A percentile compares a stretch with the other conserved stretches of the same genome.
Conservation (phyloP, 78 protist species). For the Protostelium mycophagum region DNA sequence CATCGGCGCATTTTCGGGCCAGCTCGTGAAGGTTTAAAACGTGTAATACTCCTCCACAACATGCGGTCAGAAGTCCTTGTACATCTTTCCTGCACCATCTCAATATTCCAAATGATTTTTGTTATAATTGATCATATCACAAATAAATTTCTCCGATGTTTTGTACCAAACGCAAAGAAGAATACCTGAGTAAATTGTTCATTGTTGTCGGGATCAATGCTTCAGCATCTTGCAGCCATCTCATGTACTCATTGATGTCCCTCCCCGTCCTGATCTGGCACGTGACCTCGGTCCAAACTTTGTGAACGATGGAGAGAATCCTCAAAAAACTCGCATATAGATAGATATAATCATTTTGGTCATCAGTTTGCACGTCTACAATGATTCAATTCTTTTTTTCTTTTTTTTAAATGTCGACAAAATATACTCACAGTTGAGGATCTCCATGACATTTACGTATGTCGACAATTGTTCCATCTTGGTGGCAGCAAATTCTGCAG, state of each 20-base stretch:
- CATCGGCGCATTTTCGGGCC: neutral
- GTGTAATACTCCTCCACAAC: neutral
- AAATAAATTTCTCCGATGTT: too few relatives aligned
- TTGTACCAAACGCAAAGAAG: too few relatives aligned
- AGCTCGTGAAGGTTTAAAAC: neutral
- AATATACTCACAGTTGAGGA: neutral
- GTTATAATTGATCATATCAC: too few relatives aligned
- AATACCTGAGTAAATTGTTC: neutral
- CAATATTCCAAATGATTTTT: too few relatives aligned
- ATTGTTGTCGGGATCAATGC: neutral
- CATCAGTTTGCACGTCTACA: too few relatives aligned
- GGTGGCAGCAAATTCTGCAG: neutral
- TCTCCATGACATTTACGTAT: neutral
- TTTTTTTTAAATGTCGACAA: neutral
- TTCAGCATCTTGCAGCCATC: neutral
- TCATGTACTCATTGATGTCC: neutral
- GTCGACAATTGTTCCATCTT: neutral
- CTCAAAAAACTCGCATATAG: neutral
- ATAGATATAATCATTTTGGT: neutral
- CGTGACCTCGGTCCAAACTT: neutral
- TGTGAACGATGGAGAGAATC: neutral
- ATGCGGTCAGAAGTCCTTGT: neutral
- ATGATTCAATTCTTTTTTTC: too few relatives aligned
- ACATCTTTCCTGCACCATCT: neutral
- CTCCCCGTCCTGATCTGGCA: neutral